These are phyloP conservation scores for Penicillium atrosanguineum DNA, from an alignment of 495 filamentous ascomycete genomes.

Conservation along the genomic window DNA sequence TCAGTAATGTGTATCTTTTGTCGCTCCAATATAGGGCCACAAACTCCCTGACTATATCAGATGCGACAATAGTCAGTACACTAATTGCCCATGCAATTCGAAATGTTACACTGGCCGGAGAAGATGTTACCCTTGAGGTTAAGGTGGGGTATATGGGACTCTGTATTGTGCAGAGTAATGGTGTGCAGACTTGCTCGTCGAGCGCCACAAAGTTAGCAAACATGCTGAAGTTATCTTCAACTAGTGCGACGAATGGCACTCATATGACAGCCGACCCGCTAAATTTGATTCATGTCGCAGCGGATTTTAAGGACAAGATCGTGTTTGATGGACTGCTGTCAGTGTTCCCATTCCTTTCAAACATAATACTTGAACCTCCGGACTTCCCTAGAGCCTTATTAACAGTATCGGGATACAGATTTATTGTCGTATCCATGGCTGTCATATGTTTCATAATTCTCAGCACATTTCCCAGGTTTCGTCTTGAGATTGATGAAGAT, in stretches of 20 bases:
- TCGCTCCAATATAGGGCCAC: constrained; percentile 9
- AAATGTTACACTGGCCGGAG: constrained; percentile 2
- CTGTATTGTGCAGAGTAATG: constrained; percentile 3
- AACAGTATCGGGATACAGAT: neutral
- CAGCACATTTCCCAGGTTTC: constrained; percentile 12
- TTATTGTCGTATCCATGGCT: neutral
- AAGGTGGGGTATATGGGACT: constrained; percentile 16
- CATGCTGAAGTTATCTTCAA: neutral
- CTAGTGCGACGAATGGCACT: neutral
- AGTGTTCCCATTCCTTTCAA: neutral
- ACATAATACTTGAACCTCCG: neutral
- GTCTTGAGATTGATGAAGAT: neutral
- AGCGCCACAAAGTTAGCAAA: constrained; percentile 4
- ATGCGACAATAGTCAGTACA: constrained; percentile 2
- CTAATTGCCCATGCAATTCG: constrained; percentile 3
- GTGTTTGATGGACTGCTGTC: constrained; percentile 22
- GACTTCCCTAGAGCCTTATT: neutral
- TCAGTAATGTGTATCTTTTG: constrained; percentile 17
- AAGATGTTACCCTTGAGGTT: constrained; percentile 9
- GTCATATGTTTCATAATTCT: neutral
- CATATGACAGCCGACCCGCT: constrained; percentile 9
- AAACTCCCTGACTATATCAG: neutral
- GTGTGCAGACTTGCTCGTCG: constrained; percentile 2
- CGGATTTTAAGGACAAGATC: constrained; percentile 14
- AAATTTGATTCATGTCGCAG: constrained; percentile 18